A percentile compares a stretch with the other conserved stretches of the same genome.
phyloP scores from a whole-genome alignment of 805 yeast species.

The Candida sphagnicola region DNA sequence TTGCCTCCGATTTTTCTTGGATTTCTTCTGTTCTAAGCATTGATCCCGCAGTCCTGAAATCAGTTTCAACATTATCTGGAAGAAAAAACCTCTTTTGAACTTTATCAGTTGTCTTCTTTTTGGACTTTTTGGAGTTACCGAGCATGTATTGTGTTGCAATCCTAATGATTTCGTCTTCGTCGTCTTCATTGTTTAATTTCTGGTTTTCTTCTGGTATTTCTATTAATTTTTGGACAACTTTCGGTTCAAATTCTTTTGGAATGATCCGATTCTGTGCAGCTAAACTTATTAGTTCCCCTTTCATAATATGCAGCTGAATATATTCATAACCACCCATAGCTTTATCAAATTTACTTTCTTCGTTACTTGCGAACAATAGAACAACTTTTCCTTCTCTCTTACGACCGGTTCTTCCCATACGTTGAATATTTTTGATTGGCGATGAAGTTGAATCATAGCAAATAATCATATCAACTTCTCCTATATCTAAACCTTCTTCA shows the following conservation, averaged over 20 bases:
- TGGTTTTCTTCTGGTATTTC: constrained; percentile 70
- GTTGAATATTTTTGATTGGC: constrained; percentile 87
- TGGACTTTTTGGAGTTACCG: constrained; percentile 15
- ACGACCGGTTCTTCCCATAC: constrained; percentile 99
- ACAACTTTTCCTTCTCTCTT: constrained; percentile 83
- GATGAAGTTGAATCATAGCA: constrained; percentile 92
- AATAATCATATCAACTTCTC: constrained; percentile 91
- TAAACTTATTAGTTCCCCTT: constrained; percentile 40
- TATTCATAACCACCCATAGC: constrained; percentile 81
- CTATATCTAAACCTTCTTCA: constrained; percentile 97
- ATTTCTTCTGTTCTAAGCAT: constrained; percentile 28
- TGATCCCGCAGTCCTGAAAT: constrained; percentile 51
- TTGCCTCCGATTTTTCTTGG: not conserved
- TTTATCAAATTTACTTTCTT: constrained; percentile 71
- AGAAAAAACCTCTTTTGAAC: constrained; percentile 51
- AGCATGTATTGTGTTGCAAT: constrained; percentile 65
- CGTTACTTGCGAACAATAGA: constrained; percentile 71
- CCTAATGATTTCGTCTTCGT: constrained; percentile 61
- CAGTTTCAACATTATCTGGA: constrained; percentile 70
- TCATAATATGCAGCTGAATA: constrained; percentile 67
- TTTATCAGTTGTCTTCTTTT: constrained; percentile 10
- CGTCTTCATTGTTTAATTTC: constrained; percentile 51
- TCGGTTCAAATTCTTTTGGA: constrained; percentile 55
- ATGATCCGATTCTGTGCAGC: constrained; percentile 61
- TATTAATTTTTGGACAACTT: constrained; percentile 52